Evolutionary conservation across 164 flowering plant genomes (phyloP).

Genomic region (Magnolia officinalis): DNA sequence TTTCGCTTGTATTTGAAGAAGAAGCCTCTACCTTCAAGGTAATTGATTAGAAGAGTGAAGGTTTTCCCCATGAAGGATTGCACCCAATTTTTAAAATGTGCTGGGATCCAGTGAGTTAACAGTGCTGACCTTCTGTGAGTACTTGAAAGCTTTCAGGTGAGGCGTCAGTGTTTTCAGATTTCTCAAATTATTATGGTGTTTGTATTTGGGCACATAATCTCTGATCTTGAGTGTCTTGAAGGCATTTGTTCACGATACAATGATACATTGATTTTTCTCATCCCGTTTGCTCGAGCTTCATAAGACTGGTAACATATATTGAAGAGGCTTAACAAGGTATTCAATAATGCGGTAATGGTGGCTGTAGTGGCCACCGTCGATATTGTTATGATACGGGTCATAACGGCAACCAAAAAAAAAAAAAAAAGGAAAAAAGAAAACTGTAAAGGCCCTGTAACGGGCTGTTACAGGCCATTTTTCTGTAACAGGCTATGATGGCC

Average conservation of each 20-base stretch:
- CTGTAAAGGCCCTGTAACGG: too few species aligned
- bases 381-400: too few species aligned
- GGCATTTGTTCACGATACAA: neutral
- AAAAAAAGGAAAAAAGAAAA: too few species aligned
- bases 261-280: neutral
- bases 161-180: conserved; percentile 2
- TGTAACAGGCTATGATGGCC: too few species aligned
- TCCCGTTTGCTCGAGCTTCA: neutral
- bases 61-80: conserved; percentile 71
- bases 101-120: conserved; percentile 61
- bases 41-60: conserved; percentile 77
- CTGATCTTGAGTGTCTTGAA: neutral
- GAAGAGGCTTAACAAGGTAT: too few species aligned
- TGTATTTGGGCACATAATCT: neutral
- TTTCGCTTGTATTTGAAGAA: conserved; percentile 77
- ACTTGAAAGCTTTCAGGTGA: conserved; percentile 77
- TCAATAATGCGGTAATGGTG: too few species aligned
- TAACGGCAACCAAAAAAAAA: too few species aligned
- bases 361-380: too few species aligned
- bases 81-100: conserved; percentile 74
- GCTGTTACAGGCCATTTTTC: too few species aligned
- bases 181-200: neutral
- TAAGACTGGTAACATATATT: neutral
- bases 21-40: conserved; percentile 74
- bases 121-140: conserved; percentile 84